Evolutionary conservation across 495 filamentous ascomycete genomes (phyloP).

Genomic region (Xylaria scruposa): DNA sequence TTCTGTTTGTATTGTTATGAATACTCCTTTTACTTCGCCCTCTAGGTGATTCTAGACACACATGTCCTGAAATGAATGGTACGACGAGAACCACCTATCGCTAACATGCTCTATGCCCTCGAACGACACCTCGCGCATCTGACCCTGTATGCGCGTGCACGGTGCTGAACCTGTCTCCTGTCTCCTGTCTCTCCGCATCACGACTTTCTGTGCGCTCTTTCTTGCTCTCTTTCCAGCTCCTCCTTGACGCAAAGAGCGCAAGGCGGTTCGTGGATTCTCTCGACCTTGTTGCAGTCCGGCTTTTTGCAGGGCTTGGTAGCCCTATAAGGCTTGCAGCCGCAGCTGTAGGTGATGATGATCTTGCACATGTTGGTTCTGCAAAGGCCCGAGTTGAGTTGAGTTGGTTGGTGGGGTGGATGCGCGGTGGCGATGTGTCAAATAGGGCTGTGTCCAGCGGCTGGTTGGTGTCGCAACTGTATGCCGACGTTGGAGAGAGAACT

Average conservation of each 20-base stretch:
- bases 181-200: neutral
- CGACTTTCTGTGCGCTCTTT: neutral
- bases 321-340: conserved; percentile 19
- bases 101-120: neutral
- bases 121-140: neutral
- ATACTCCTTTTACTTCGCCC: neutral
- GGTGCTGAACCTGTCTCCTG: neutral
- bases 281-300: conserved; percentile 9
- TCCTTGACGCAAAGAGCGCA: conserved; percentile 21
- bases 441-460: neutral
- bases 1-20: conserved; percentile 1
- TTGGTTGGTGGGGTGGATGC: neutral
- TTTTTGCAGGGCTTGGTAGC: neutral
- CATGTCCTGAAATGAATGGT: neutral
- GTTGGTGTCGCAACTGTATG: neutral
- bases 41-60: neutral
- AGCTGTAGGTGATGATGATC: conserved; percentile 20
- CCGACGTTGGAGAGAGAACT: neutral
- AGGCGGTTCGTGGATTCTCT: conserved; percentile 11
- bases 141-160: neutral
- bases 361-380: conserved; percentile 20
- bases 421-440: neutral
- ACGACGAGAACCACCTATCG: neutral
- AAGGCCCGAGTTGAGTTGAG: neutral
- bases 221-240: conserved; percentile 3